These are phyloP conservation scores for Boletus huronensis DNA, from an alignment of 768 basidiomycete genomes.

Conservation along the genomic window DNA sequence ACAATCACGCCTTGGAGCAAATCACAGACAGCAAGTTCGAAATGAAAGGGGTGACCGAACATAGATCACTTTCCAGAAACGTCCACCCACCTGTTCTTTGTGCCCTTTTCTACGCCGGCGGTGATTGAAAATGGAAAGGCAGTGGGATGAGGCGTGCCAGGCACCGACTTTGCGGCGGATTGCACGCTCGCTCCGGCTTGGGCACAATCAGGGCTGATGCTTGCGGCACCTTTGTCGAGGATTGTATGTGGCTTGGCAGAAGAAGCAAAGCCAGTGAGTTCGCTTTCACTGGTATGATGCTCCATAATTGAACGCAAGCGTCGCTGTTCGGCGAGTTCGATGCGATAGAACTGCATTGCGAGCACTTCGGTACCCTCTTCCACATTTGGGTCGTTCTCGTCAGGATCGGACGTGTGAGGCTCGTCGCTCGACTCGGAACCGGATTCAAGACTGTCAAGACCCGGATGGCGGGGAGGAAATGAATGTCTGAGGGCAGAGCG, in stretches of 20 bases:
- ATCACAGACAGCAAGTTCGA: not conserved
- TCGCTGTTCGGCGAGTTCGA: slow-evolving; percentile 88
- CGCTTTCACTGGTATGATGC: slow-evolving; percentile 71
- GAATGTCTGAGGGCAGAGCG: slow-evolving; percentile 37
- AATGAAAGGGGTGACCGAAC: not conserved
- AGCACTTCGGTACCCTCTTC: slow-evolving; percentile 76
- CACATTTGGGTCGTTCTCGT: slow-evolving; percentile 38
- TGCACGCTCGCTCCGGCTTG: not conserved
- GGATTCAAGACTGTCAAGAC: slow-evolving; percentile 19
- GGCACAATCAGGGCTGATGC: not conserved
- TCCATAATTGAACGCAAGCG: slow-evolving; percentile 89
- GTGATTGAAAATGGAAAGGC: slow-evolving; percentile 88
- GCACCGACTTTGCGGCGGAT: slow-evolving; percentile 15
- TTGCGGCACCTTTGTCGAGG: not conserved
- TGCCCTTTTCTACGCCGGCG: slow-evolving; percentile 91
- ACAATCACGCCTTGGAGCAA: not conserved
- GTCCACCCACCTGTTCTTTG: slow-evolving; percentile 78
- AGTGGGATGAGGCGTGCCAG: slow-evolving; percentile 15
- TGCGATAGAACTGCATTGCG: slow-evolving; percentile 90
- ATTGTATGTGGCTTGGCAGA: slow-evolving; percentile 7
- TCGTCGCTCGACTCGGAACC: slow-evolving; percentile 38
- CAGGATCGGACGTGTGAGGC: slow-evolving; percentile 29
- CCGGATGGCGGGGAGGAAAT: slow-evolving; percentile 10
- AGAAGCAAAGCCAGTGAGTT: slow-evolving; percentile 7
- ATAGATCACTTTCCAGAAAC: not conserved